Percentiles rank a stretch among this genome's conserved stretches.
Evolutionary conservation across 2,329 filamentous ascomycete genomes (phyloP).

Genomic region (Curvularia eragrostidis): DNA sequence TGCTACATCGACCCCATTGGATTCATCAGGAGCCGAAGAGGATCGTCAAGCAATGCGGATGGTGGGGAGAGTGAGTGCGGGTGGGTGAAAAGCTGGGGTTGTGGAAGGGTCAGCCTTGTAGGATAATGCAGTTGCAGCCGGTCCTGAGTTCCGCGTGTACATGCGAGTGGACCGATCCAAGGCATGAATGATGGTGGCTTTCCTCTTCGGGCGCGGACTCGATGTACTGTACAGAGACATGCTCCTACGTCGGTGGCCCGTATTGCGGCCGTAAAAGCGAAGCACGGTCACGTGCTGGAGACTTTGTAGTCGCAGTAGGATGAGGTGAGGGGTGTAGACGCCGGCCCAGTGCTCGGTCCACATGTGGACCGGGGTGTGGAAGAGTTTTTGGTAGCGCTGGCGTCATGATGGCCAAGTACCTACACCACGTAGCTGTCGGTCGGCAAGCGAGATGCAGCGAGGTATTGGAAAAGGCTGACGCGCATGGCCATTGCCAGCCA

Average conservation of each 20-base stretch:
- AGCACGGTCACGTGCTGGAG: background rate
- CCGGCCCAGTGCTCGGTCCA: background rate
- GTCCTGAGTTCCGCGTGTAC: conserved; percentile 13
- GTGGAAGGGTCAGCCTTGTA: conserved; percentile 28
- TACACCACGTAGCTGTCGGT: conserved; percentile 10
- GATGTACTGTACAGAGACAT: conserved; percentile 1
- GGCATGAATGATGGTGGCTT: conserved; percentile 10
- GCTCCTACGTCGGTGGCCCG: conserved; percentile 8
- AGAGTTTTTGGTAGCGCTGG: conserved; percentile 4
- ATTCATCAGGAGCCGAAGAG: conserved; percentile 22
- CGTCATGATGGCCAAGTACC: conserved; percentile 12
- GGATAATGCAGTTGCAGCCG: conserved; percentile 9
- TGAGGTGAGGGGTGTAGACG: background rate
- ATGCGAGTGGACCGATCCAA: conserved; percentile 12
- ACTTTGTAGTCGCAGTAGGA: background rate
- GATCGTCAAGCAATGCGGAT: conserved; percentile 22
- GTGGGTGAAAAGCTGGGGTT: conserved; percentile 27
- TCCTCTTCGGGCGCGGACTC: conserved; percentile 29
- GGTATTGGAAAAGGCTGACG: conserved; percentile 20
- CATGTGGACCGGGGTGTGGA: background rate
- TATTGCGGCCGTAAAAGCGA: conserved; percentile 4
- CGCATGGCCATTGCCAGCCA: conserved; percentile 11
- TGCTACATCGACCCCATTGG: conserved; percentile 18
- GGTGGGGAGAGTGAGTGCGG: background rate
- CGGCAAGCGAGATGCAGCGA: conserved; percentile 19